A percentile compares a stretch with the other conserved stretches of the same genome.
These are phyloP conservation scores for Cladosporium austrohemisphaericum DNA, from an alignment of 2,329 filamentous ascomycete species.

Conservation along the genomic window DNA sequence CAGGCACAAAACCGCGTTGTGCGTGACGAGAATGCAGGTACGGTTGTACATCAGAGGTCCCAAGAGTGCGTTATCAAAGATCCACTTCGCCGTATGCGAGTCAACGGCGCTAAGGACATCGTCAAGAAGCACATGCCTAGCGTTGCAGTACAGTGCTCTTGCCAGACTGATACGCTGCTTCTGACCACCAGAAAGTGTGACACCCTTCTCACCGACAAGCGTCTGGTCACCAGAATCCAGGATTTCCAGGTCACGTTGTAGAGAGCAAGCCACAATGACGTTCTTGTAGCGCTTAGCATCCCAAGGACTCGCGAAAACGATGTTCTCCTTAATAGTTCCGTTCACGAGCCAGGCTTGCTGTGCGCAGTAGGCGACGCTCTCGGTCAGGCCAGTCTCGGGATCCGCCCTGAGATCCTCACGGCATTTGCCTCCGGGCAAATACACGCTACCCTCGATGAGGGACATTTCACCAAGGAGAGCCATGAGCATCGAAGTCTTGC, in stretches of 20 bases:
- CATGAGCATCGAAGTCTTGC: slow-evolving; percentile 95
- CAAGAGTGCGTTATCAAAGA: slow-evolving; percentile 87
- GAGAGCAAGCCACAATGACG: slow-evolving; percentile 84
- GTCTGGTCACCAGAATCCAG: slow-evolving; percentile 91
- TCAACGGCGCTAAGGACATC: slow-evolving; percentile 96
- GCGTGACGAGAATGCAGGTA: slow-evolving; percentile 92
- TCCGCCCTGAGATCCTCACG: slow-evolving; percentile 80
- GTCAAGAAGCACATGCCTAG: slow-evolving; percentile 83
- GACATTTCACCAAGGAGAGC: slow-evolving; percentile 96
- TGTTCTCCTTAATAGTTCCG: slow-evolving; percentile 92
- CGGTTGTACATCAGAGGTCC: slow-evolving; percentile 83
- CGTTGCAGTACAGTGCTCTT: slow-evolving; percentile 95
- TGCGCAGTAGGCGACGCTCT: slow-evolving; percentile 93
- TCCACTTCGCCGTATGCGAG: slow-evolving; percentile 96
- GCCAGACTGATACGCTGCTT: slow-evolving; percentile 96
- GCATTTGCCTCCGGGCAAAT: slow-evolving; percentile 78
- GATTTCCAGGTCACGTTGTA: slow-evolving; percentile 88
- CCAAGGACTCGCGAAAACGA: slow-evolving; percentile 78
- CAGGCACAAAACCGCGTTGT: slow-evolving; percentile 86
- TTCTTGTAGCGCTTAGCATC: slow-evolving; percentile 80
- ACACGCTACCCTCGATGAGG: slow-evolving; percentile 72
- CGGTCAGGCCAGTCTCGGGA: slow-evolving; percentile 78
- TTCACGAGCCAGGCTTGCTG: slow-evolving; percentile 98
- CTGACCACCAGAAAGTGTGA: slow-evolving; percentile 92
- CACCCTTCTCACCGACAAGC: slow-evolving; percentile 93